Evolutionary conservation across 495 filamentous ascomycete genomes (phyloP), one percentile per base, ranked within the genome.

Genomic region (Penicillium simplicissimum): DNA sequence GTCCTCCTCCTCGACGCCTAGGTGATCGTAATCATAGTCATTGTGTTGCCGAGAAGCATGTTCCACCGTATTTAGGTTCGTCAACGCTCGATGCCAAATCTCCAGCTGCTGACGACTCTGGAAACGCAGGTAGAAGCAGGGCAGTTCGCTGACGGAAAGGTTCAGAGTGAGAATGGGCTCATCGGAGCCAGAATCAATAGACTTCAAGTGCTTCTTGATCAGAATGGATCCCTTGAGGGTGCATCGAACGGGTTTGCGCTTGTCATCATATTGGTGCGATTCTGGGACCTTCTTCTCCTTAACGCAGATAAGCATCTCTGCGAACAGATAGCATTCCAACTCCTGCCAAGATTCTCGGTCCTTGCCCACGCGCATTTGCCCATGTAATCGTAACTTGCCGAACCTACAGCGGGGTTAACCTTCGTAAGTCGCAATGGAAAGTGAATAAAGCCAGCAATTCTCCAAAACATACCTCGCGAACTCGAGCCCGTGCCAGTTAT

Each of bases 401-500:
- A 98, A 98, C 60, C 92, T 93, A 65, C 49, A 48, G 8, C 55
- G 36, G 36, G 36, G 51, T 55, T 17, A 55, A 36, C 21, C 25
- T 42, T 42, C 0, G n/a, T 21, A 1, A n/a, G 17, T 17, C 19
- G 31, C 31, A 10, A 52, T 37, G 14, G 3, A 21, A 3, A 3
- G 19, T 1, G 25, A 10, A 21, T 21, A 36, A 1, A 4, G n/a
- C n/a, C 45, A 4, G 23, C 3, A 13, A 7, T 31, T 49, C 23
- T 31, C 51, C 19, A 45, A 36, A 31, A 54, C 34, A 69, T 60
- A 68, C 37, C 93, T 85, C 69, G 85, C 82, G 71, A 97, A 98
- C 69, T 99, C 96, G n/a, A 98, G 80, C 0, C 95, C 96, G 72
- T 99, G 95, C 95, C 95, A 99, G 66, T 99, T 97, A 62, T 99